A percentile compares a stretch with the other conserved stretches of the same genome.
Evolutionary conservation across 257 asterid genomes (phyloP).

Genomic region (Solanum corneliomulleri): DNA sequence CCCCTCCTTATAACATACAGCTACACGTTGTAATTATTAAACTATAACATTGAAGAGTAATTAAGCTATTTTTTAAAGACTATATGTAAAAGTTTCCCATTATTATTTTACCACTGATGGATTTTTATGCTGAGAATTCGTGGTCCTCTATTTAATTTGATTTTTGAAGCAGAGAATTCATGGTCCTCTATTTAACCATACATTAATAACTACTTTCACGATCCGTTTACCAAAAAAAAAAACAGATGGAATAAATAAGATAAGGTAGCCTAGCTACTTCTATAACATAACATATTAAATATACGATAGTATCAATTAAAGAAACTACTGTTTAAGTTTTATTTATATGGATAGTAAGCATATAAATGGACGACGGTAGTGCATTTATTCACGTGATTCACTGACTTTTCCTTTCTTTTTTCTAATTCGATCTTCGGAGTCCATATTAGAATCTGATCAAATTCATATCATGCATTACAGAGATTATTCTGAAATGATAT

Average conservation of each 20-base stretch:
- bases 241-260: background rate
- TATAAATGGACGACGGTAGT: constrained; percentile 9
- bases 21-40: too few species aligned
- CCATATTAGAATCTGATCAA: too few species aligned
- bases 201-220: too few species aligned
- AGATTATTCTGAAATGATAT: fast-evolving
- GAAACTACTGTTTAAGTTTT: background rate
- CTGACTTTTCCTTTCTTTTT: background rate
- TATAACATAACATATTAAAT: background rate
- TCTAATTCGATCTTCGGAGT: too few species aligned
- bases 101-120: background rate
- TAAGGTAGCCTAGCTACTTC: background rate
- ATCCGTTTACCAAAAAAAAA: background rate
- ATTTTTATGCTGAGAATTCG: background rate
- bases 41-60: fast-evolving
- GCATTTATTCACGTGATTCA: constrained; percentile 26
- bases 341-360: background rate
- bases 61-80: too few species aligned
- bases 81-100: too few species aligned
- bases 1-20: too few species aligned
- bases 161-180: too few species aligned
- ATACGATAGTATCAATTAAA: background rate
- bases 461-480: fast-evolving
- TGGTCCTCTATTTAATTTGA: background rate
- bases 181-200: too few species aligned